Evolutionary conservation across 108 stramenopile species (phyloP).

Genomic region (Nitzschia palea): DNA sequence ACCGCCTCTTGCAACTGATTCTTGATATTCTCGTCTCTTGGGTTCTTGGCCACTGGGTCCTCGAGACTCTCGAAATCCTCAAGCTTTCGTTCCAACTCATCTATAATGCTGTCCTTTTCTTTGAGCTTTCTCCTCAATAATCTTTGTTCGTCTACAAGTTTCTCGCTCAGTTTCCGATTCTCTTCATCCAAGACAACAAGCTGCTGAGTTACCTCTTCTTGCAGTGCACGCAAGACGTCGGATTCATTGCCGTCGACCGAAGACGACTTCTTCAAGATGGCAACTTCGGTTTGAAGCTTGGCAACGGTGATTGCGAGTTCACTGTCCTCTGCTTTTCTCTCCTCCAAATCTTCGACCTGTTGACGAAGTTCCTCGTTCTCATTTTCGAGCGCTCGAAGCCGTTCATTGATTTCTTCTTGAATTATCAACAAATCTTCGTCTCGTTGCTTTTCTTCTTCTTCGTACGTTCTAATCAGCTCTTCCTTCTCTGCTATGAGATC

Average conservation of each 20-base stretch:
- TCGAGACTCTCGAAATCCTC: constrained; percentile 13
- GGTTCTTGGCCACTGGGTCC: background rate
- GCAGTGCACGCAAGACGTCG: background rate
- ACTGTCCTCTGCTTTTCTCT: background rate
- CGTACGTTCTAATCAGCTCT: background rate
- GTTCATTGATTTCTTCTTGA: constrained; percentile 15
- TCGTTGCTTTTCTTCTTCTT: constrained; percentile 8
- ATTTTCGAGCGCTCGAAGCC: background rate
- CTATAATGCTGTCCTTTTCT: constrained; percentile 1
- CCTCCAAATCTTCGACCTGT: constrained; percentile 9
- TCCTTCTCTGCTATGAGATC: constrained; percentile 17
- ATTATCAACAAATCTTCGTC: constrained; percentile 19
- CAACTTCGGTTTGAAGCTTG: constrained; percentile 6
- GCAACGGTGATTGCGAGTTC: background rate
- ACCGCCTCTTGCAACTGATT: background rate
- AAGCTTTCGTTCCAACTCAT: constrained; percentile 7
- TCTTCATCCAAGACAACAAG: constrained; percentile 5
- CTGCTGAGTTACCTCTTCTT: constrained; percentile 9
- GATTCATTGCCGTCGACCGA: background rate
- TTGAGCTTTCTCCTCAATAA: background rate
- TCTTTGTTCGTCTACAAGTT: constrained; percentile 3
- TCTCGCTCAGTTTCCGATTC: constrained; percentile 4
- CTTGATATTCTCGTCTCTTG: background rate
- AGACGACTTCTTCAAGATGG: background rate
- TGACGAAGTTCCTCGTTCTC: constrained; percentile 20